Evolutionary conservation across 768 basidiomycete genomes (phyloP), one percentile per base, ranked within the genome.

Genomic region (Clathrus columnatus): DNA sequence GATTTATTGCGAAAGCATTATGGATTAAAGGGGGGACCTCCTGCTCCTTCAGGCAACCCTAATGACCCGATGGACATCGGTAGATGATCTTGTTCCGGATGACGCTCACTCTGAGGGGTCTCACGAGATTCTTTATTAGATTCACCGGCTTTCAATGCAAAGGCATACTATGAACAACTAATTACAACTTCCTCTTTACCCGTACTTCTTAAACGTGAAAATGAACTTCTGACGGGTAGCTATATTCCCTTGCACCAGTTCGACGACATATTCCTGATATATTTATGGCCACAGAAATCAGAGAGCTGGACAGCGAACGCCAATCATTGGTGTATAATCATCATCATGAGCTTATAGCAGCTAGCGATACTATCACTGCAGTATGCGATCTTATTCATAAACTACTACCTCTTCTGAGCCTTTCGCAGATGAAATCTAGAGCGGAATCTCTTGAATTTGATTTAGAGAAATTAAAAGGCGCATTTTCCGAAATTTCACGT

Each of bases 311-410:
- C 55, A 82, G 85, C 63, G 92, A 95, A 63, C 74, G 90, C 21
- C 92, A 96, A 68, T 86, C 87, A 7, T 74, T 96, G 44, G 92
- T 96, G 10, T 96, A 96, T 65, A 92, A 94, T 62, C 92, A 94
- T 64, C 93, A 96, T 63, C 91, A 93, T 57, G 93, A 96, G 61
- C 83, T 96, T 18, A 93, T 96, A 50, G 89, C 90, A 1, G 93
- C 93, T 2, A 91, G 86, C 57, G 89, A 92, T 62, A 95, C 93
- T 7, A 95, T 96, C 60, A 82, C 84, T 57, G 82, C 85, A 5
- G 91, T 92, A 68, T 18, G 83, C 62, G 28, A 11, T 54, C 36
- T 17, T 8, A 29, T 23, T 28, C 32, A 4, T 47, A n/a, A 55
- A 48, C 20, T 26, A 16, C 20, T 42, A 21, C 47, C 30, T 17